phyloP scores from a whole-genome alignment of 2,329 filamentous ascomycete species.

The Diaporthe citriasiana region DNA sequence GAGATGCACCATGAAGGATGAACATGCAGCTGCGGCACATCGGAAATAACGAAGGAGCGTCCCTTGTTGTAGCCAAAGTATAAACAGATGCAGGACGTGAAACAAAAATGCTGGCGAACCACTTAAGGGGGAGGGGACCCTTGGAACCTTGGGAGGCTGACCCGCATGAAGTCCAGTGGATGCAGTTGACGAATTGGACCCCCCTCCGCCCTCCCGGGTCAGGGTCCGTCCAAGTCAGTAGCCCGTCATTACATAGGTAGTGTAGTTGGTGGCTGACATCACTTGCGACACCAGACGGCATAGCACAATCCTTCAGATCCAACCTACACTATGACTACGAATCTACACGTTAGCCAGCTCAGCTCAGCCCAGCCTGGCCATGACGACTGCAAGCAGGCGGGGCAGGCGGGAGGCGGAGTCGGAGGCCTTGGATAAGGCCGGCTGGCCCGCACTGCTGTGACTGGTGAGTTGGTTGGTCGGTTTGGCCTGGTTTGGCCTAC shows the following conservation, averaged over 20 bases:
- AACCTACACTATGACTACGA: background rate
- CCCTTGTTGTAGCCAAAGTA: slow-evolving; percentile 4
- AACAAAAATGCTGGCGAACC: slow-evolving; percentile 30
- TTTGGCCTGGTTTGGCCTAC: slow-evolving; percentile 10
- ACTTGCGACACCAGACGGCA: background rate
- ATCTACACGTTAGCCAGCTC: background rate
- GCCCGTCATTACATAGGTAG: too few species aligned
- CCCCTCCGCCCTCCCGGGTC: slow-evolving; percentile 10
- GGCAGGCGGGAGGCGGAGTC: slow-evolving; percentile 15
- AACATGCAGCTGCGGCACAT: slow-evolving; percentile 4
- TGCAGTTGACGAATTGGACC: slow-evolving; percentile 30
- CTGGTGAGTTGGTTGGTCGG: background rate
- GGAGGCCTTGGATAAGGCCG: slow-evolving; percentile 8
- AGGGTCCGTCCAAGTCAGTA: background rate
- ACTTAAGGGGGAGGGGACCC: background rate
- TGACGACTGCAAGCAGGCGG: slow-evolving; percentile 19
- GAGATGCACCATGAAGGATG: background rate
- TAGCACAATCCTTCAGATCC: slow-evolving; percentile 4
- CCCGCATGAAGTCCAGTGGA: slow-evolving; percentile 12
- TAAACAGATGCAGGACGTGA: slow-evolving; percentile 22
- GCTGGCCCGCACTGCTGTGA: slow-evolving; percentile 2
- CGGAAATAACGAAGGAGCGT: slow-evolving; percentile 22
- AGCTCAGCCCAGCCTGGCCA: slow-evolving; percentile 16
- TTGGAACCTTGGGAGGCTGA: slow-evolving; percentile 8
- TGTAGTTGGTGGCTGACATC: slow-evolving; percentile 15